These are phyloP conservation scores for Aspergillus baeticus DNA, from an alignment of 495 filamentous ascomycete genomes.

Conservation along the genomic window DNA sequence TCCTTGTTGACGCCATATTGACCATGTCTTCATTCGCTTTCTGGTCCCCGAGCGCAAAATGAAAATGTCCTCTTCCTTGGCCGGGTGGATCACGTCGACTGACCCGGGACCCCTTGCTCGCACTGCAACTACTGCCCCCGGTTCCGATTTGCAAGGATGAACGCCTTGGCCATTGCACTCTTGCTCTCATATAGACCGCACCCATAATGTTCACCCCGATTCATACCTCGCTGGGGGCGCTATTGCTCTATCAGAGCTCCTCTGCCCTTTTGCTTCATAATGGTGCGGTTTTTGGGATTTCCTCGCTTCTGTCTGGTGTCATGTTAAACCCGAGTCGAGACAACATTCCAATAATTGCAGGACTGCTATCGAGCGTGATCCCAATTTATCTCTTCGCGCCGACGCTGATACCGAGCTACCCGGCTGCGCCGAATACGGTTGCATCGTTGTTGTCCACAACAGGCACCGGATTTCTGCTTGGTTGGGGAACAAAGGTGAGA, in stretches of 20 bases:
- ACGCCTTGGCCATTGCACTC: background rate
- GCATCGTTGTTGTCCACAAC: slow-evolving; percentile 34
- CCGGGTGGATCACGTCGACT: background rate
- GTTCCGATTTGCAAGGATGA: background rate
- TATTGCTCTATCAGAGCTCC: slow-evolving; percentile 54
- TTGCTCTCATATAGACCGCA: background rate
- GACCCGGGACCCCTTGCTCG: background rate
- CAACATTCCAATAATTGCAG: slow-evolving; percentile 49
- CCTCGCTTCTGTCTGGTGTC: slow-evolving; percentile 44
- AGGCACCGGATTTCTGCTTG: slow-evolving; percentile 46
- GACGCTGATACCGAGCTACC: slow-evolving; percentile 44
- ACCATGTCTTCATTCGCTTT: background rate
- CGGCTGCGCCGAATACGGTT: slow-evolving; percentile 31
- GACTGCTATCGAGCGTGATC: slow-evolving; percentile 43
- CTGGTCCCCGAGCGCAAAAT: slow-evolving; percentile 12
- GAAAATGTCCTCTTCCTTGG: background rate
- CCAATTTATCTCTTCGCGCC: slow-evolving; percentile 42
- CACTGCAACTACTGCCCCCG: background rate
- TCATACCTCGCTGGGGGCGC: slow-evolving; percentile 53
- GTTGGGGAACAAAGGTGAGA: slow-evolving; percentile 56
- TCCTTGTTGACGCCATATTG: slow-evolving; percentile 10
- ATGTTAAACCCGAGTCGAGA: slow-evolving; percentile 36
- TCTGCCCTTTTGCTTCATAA: slow-evolving; percentile 54
- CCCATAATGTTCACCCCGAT: slow-evolving; percentile 57
- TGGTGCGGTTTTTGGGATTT: slow-evolving; percentile 55